Evolutionary conservation across 2,329 filamentous ascomycete species (phyloP).

Genomic region (Immersiporthe knoxdaviesiana): DNA sequence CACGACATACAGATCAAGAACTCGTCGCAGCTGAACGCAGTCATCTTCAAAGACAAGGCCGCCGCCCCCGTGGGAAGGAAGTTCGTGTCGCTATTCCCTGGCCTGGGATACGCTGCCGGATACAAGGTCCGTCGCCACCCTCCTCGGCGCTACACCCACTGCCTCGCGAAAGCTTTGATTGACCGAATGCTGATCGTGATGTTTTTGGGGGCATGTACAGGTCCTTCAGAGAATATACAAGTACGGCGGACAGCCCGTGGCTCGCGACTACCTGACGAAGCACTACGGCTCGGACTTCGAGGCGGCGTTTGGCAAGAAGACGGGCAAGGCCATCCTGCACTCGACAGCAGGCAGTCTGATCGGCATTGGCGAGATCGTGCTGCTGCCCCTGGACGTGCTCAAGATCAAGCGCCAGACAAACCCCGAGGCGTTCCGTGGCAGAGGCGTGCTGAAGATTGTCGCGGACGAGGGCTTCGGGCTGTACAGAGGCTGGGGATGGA

Average conservation of each 20-base stretch:
- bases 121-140: conserved; percentile 72
- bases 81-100: conserved; percentile 95
- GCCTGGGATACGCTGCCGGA: conserved; percentile 93
- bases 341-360: conserved; percentile 94
- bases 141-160: not conserved
- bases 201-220: conserved; percentile 41
- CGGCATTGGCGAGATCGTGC: conserved; percentile 94
- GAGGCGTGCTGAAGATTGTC: conserved; percentile 87
- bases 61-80: conserved; percentile 70
- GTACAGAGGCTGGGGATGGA: conserved; percentile 97
- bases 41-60: conserved; percentile 93
- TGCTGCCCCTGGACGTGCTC: conserved; percentile 92
- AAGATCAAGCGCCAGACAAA: conserved; percentile 99
- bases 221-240: conserved; percentile 97
- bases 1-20: conserved; percentile 53
- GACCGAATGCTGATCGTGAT: not conserved
- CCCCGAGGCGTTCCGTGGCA: conserved; percentile 94
- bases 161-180: not conserved
- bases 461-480: conserved; percentile 92
- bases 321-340: conserved; percentile 97
- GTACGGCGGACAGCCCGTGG: conserved; percentile 95
- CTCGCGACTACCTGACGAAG: conserved; percentile 81
- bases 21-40: conserved; percentile 73
- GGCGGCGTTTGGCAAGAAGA: conserved; percentile 89
- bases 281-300: conserved; percentile 87